Evolutionary conservation across 2,329 filamentous ascomycete genomes (phyloP).

Genomic region (Sporothrix luriei): DNA sequence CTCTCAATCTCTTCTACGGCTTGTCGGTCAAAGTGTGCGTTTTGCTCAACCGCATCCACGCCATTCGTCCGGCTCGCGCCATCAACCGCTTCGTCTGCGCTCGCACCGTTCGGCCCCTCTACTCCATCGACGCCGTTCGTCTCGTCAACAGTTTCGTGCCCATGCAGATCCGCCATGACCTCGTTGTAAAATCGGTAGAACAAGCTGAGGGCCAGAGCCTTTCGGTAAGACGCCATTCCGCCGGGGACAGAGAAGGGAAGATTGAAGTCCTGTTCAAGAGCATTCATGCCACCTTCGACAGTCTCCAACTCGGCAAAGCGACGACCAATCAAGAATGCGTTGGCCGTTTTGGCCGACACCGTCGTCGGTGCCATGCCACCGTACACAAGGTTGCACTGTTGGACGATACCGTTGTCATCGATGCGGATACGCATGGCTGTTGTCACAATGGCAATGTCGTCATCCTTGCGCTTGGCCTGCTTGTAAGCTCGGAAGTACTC

Average conservation of each 20-base stretch:
- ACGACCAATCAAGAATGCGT: constrained; percentile 73
- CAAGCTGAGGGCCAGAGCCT: constrained; percentile 86
- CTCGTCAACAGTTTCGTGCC: constrained; percentile 34
- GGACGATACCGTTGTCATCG: constrained; percentile 66
- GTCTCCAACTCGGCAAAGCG: constrained; percentile 78
- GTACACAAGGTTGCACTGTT: constrained; percentile 79
- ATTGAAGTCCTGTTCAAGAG: constrained; percentile 86
- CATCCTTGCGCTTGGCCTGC: constrained; percentile 94
- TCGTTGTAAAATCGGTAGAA: constrained; percentile 98
- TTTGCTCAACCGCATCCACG: neutral
- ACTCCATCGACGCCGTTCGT: neutral
- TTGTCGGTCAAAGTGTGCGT: constrained; percentile 62
- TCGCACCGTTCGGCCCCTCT: neutral
- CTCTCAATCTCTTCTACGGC: constrained; percentile 84
- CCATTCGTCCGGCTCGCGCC: neutral
- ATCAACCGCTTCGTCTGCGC: constrained; percentile 35
- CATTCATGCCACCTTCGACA: constrained; percentile 85
- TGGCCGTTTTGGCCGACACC: constrained; percentile 78
- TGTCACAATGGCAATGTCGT: constrained; percentile 97
- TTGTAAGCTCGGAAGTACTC: constrained; percentile 92
- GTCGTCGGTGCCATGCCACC: constrained; percentile 95
- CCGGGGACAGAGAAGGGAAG: constrained; percentile 88
- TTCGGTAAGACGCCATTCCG: constrained; percentile 95
- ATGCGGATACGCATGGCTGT: constrained; percentile 77
- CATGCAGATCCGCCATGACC: constrained; percentile 64